Evolutionary conservation across 768 basidiomycete genomes (phyloP), one percentile per base, ranked within the genome.

Genomic region (Mycena vitilis): DNA sequence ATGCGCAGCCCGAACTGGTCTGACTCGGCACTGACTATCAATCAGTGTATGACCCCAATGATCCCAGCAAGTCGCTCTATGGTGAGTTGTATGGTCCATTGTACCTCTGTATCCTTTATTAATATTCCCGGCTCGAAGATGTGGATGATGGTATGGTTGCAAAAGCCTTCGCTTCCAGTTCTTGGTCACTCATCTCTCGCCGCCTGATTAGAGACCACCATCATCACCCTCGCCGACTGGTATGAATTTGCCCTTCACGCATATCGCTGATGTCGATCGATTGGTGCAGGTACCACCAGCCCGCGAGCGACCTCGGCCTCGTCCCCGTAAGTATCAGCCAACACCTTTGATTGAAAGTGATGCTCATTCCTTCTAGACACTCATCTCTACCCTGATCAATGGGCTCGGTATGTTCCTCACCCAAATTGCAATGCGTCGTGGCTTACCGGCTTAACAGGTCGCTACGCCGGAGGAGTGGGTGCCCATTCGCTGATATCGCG

Each of bases 61-160:
- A 57, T 40, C 59, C 59, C 2, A 22, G 37, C 51, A 15, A 16
- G 16, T 36, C 25, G 36, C 44, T 68, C 16, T 68, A 68, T 54
- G 49, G 60, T 62, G 11, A 0, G 51, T 20, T 6, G 40, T 42
- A 42, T 42, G 4, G 2, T 16, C 6, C 13, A 45, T 16, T 40
- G 11, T 2, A 13, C 44, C 44, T 45, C 44, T 16, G 15, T 7
- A 45, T 6, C 18, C 20, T 20, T 16, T 2, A 45, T 42, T 42
- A 20, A 49, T 38, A 42, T 40, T 10, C 68, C n/a, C n/a, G n/a
- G 16, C 61, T 70, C 30, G 30, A 2, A 55, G 80, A 81, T 56
- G 76, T 83, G 36, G 83, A 85, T 57, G 77, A 87, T 71, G 84
- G 84, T 84, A 52, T 57, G 66, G 30, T 30, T 37, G 9, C 12